Conservation (phyloP, 805 yeast genomes). For the Lipomyces starkeyi region DNA sequence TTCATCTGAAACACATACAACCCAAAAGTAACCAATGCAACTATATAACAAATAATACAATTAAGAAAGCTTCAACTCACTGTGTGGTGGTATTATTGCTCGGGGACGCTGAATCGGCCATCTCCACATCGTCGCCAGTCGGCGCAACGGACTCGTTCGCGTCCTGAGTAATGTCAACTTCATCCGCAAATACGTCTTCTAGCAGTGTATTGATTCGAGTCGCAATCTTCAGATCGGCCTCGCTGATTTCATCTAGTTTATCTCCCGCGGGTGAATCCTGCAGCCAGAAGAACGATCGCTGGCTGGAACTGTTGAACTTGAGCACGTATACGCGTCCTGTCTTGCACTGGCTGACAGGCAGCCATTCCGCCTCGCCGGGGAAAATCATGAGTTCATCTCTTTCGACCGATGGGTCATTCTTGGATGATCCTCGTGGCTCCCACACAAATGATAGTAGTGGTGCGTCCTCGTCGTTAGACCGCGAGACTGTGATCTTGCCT, state of each 20-base stretch:
- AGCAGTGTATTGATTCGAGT: slow-evolving; percentile 57
- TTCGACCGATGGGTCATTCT: slow-evolving; percentile 46
- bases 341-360: slow-evolving; percentile 67
- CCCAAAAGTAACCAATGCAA: slow-evolving; percentile 9
- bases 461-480: slow-evolving; percentile 67
- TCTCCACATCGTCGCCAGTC: slow-evolving; percentile 32
- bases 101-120: slow-evolving; percentile 26
- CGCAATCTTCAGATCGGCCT: slow-evolving; percentile 59
- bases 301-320: slow-evolving; percentile 67
- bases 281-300: slow-evolving; percentile 67
- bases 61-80: slow-evolving; percentile 28
- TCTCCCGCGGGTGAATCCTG: slow-evolving; percentile 73
- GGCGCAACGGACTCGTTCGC: slow-evolving; percentile 10
- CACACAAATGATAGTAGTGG: slow-evolving; percentile 73
- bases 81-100: slow-evolving; percentile 17
- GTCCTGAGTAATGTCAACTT: slow-evolving; percentile 30
- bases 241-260: slow-evolving; percentile 60
- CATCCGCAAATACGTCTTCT: slow-evolving; percentile 47
- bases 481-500: slow-evolving; percentile 67
- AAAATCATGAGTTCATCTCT: slow-evolving; percentile 67
- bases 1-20: slow-evolving; percentile 5
- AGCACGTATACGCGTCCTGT: slow-evolving; percentile 80
- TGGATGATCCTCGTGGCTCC: slow-evolving; percentile 64
- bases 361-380: slow-evolving; percentile 86
- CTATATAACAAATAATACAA: slow-evolving; percentile 1